Evolutionary conservation across 2,329 filamentous ascomycete species (phyloP).

Genomic region (Fusarium proliferatum): DNA sequence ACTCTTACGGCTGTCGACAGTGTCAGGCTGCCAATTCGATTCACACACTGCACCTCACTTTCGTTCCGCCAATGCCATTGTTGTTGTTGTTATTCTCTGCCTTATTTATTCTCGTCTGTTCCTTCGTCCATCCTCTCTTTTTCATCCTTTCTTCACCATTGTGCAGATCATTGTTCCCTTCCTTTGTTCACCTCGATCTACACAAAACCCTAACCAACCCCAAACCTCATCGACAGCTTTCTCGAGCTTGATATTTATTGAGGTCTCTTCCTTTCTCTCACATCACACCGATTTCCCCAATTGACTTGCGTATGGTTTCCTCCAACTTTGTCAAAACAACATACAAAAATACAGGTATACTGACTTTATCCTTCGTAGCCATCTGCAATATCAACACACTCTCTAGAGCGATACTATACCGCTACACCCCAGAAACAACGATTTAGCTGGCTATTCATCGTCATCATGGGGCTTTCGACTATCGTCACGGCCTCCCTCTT

Average conservation of each 20-base stretch:
- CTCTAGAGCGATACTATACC: constrained; percentile 20
- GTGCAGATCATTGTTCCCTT: constrained; percentile 12
- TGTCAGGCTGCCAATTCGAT: constrained; percentile 9
- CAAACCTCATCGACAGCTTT: constrained; percentile 13
- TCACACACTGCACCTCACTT: neutral
- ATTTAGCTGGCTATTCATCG: constrained; percentile 52
- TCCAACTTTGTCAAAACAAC: neutral
- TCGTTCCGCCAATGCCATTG: neutral
- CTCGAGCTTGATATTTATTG: constrained; percentile 10
- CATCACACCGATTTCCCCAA: neutral
- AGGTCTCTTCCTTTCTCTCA: neutral
- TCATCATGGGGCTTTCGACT: constrained; percentile 60
- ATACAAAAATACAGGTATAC: neutral
- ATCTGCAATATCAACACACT: constrained; percentile 28
- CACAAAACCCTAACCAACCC: neutral
- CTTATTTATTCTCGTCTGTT: constrained; percentile 9
- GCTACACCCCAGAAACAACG: constrained; percentile 31
- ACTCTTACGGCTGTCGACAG: constrained; percentile 8
- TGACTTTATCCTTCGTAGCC: constrained; percentile 27
- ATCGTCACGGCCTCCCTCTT: constrained; percentile 56
- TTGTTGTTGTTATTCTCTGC: neutral
- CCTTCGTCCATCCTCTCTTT: constrained; percentile 9
- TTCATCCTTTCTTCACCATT: constrained; percentile 1
- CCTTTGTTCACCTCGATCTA: neutral
- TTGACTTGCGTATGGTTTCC: neutral